Conservation (phyloP, 352 stramenopile species). For the Pythium pectinolyticum region DNA sequence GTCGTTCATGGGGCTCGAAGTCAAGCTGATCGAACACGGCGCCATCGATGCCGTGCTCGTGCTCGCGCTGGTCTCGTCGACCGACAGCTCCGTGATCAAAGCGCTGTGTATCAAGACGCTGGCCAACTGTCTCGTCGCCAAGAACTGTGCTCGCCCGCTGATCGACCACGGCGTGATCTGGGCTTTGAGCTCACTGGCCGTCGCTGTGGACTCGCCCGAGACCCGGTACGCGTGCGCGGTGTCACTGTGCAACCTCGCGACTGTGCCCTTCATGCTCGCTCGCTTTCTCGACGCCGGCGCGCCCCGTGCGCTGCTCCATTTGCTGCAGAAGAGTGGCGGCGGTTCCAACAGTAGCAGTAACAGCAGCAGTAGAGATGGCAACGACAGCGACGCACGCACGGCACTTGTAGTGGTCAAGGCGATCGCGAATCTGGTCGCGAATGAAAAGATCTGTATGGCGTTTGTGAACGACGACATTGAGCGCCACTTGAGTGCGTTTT, state of each 20-base stretch:
- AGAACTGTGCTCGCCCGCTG: slow-evolving; percentile 61
- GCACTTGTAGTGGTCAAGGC: slow-evolving; percentile 64
- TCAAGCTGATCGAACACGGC: slow-evolving; percentile 67
- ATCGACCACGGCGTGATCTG: slow-evolving; percentile 78
- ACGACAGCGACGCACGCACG: slow-evolving; percentile 34
- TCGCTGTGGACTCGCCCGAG: slow-evolving; percentile 53
- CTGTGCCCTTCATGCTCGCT: slow-evolving; percentile 50
- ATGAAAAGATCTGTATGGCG: slow-evolving; percentile 71
- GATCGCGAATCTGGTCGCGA: slow-evolving; percentile 76
- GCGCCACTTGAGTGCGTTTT: slow-evolving; percentile 56
- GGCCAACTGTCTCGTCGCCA: slow-evolving; percentile 72
- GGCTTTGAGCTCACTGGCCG: slow-evolving; percentile 67
- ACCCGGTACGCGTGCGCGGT: slow-evolving; percentile 60
- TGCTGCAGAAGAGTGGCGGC: slow-evolving; percentile 56
- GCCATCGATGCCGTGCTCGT: slow-evolving; percentile 71
- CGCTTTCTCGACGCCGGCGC: slow-evolving; percentile 72
- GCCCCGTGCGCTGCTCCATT: slow-evolving; percentile 55
- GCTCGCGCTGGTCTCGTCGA: slow-evolving; percentile 65
- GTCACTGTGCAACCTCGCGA: slow-evolving; percentile 78
- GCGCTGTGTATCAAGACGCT: slow-evolving; percentile 70
- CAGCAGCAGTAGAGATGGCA: too few species aligned
- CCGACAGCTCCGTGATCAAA: slow-evolving; percentile 64
- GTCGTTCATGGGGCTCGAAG: slow-evolving; percentile 59
- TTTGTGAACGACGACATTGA: slow-evolving; percentile 77
- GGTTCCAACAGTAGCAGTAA: too few species aligned